Evolutionary conservation across 495 filamentous ascomycete species (phyloP).

Genomic region (Daldinia childiae): DNA sequence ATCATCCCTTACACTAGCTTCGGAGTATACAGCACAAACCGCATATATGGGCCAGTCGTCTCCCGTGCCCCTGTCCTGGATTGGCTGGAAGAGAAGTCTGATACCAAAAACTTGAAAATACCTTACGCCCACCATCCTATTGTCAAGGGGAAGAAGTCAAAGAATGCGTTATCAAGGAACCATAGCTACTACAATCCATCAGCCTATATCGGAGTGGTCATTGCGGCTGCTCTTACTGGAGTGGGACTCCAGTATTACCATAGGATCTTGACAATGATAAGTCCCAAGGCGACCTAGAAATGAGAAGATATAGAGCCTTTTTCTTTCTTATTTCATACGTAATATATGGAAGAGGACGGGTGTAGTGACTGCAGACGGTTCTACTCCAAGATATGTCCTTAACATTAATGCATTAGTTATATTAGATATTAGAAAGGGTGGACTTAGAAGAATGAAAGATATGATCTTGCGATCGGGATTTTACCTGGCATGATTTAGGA

Average conservation of each 20-base stretch:
- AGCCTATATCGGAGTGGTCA: not conserved
- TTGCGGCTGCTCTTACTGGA: conserved; percentile 19
- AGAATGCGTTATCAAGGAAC: not conserved
- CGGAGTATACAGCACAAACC: conserved; percentile 8
- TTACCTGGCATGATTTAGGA: too few relatives aligned
- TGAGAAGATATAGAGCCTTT: not conserved
- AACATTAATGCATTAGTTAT: not conserved
- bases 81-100: conserved; percentile 36
- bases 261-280: not conserved
- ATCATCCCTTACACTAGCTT: conserved; percentile 28
- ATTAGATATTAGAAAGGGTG: not conserved
- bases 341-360: not conserved
- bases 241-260: conserved; percentile 25
- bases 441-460: not conserved
- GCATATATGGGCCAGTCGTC: conserved; percentile 30
- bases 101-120: not conserved
- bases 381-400: not conserved
- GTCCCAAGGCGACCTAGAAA: not conserved
- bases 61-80: conserved; percentile 37
- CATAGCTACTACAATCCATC: conserved; percentile 2
- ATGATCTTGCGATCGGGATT: not conserved
- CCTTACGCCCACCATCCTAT: conserved; percentile 26
- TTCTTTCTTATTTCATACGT: not conserved
- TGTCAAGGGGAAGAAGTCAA: not conserved
- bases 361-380: not conserved